Percentiles rank a stretch among this genome's conserved stretches.
These are phyloP conservation scores for Herpetospermum pedunculosum DNA, from an alignment of 306 rosid genomes.

Conservation along the genomic window DNA sequence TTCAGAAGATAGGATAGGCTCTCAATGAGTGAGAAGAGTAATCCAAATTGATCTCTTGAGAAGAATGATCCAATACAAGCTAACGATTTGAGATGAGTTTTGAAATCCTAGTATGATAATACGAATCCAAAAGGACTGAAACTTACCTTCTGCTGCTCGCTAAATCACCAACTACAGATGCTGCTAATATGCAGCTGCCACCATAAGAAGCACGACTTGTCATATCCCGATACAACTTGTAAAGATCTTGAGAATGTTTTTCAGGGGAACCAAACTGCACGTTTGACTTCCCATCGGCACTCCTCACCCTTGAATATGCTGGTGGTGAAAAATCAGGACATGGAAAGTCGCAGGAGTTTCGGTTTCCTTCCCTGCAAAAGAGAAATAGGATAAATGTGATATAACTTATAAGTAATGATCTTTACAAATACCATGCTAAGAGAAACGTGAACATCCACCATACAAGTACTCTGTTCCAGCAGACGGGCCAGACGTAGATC, in stretches of 20 bases:
- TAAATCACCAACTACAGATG: conserved; percentile 13
- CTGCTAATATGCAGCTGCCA: conserved; percentile 16
- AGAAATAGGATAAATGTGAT: conserved; percentile 3
- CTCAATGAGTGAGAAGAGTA: not conserved
- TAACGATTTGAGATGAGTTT: not conserved
- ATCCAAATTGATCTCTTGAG: not conserved
- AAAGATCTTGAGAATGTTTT: conserved; percentile 17
- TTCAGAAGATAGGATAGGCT: not conserved
- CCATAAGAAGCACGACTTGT: conserved; percentile 13
- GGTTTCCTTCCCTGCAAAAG: conserved; percentile 35
- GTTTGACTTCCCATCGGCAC: conserved; percentile 20
- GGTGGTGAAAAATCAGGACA: conserved; percentile 27
- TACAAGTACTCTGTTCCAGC: conserved; percentile 13
- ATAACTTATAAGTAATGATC: not conserved
- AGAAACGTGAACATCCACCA: conserved; percentile 25
- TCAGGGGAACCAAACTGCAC: conserved; percentile 13
- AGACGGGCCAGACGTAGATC: conserved; percentile 12
- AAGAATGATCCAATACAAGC: not conserved
- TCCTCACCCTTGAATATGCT: conserved; percentile 22
- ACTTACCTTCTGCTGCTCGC: conserved; percentile 20
- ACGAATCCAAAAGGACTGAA: not conserved
- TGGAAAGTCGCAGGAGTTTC: conserved; percentile 20
- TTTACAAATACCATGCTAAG: conserved; percentile 15
- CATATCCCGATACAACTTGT: conserved; percentile 25
- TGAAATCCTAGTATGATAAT: not conserved